phyloP scores from a whole-genome alignment of 1,284 basidiomycete species.

The Ceratorhiza oryzae-sativae region DNA sequence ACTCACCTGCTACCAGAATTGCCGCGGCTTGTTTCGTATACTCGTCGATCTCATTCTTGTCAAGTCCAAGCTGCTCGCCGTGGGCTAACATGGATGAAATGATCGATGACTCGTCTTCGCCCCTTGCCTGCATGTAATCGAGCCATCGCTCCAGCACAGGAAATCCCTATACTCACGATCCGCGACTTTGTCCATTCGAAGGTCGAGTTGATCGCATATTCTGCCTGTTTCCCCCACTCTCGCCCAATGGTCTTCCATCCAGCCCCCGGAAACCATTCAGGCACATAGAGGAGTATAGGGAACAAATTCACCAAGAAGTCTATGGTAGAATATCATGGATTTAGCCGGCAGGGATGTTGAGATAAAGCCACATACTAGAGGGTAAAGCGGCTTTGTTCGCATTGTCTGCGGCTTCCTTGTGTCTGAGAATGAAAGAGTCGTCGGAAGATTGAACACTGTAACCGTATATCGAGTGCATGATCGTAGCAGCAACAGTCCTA shows the following conservation, averaged over 20 bases:
- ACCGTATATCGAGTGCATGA: conserved; percentile 1
- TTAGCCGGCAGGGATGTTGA: too few species aligned
- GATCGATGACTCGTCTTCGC: background rate
- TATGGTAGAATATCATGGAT: background rate
- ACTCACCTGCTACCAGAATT: too few species aligned
- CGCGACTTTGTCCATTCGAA: conserved; percentile 21
- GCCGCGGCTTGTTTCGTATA: too few species aligned
- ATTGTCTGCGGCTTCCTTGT: conserved; percentile 6
- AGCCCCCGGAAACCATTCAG: conserved; percentile 39
- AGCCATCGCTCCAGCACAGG: background rate
- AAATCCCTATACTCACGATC: background rate
- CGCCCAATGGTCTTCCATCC: conserved; percentile 26
- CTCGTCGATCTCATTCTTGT: background rate
- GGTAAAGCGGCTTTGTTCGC: background rate
- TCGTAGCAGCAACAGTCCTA: background rate
- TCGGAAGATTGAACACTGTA: conserved; percentile 3
- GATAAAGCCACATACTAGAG: background rate
- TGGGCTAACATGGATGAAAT: conserved; percentile 4
- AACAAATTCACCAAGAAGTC: conserved; percentile 29
- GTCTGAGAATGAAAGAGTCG: background rate
- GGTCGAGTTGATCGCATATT: background rate
- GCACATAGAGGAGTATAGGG: conserved; percentile 17
- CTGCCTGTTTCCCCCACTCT: conserved; percentile 19
- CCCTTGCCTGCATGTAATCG: background rate
- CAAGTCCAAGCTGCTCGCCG: background rate